Percentiles rank a stretch among this genome's conserved stretches.
phyloP scores from a whole-genome alignment of 2,329 filamentous ascomycete genomes.

The Periconia macrospinosa region DNA sequence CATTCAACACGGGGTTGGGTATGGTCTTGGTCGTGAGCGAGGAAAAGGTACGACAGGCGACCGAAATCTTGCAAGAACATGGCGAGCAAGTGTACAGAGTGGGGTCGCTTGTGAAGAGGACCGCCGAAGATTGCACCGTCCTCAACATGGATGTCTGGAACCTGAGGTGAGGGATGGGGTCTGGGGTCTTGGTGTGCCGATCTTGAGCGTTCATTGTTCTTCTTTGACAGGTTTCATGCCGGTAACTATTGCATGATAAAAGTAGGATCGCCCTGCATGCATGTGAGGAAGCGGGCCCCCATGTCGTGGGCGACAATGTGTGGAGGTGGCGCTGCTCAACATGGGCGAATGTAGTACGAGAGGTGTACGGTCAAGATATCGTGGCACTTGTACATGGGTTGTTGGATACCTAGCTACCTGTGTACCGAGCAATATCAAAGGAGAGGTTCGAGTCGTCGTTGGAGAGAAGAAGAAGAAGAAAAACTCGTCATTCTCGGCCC shows the following conservation, averaged over 20 bases:
- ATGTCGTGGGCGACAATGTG: background rate
- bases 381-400: background rate
- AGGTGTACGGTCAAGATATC: background rate
- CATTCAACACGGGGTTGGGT: conserved; percentile 92
- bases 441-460: too few relatives aligned
- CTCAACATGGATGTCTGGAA: conserved; percentile 58
- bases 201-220: background rate
- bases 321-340: background rate
- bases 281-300: background rate
- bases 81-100: conserved; percentile 80
- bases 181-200: background rate
- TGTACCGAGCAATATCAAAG: too few relatives aligned
- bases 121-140: conserved; percentile 60
- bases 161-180: conserved; percentile 21
- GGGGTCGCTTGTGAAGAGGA: conserved; percentile 67
- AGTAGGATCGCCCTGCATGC: background rate
- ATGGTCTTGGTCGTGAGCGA: conserved; percentile 85
- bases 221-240: background rate
- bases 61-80: conserved; percentile 61
- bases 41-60: conserved; percentile 63
- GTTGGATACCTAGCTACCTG: background rate
- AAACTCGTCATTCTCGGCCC: background rate
- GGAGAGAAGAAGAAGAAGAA: background rate
- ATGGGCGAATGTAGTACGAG: background rate
- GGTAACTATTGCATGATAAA: background rate